phyloP scores from a whole-genome alignment of 225 moss, liverwort and hornwort species.

The Bryoerythrophyllum caledonicum region DNA sequence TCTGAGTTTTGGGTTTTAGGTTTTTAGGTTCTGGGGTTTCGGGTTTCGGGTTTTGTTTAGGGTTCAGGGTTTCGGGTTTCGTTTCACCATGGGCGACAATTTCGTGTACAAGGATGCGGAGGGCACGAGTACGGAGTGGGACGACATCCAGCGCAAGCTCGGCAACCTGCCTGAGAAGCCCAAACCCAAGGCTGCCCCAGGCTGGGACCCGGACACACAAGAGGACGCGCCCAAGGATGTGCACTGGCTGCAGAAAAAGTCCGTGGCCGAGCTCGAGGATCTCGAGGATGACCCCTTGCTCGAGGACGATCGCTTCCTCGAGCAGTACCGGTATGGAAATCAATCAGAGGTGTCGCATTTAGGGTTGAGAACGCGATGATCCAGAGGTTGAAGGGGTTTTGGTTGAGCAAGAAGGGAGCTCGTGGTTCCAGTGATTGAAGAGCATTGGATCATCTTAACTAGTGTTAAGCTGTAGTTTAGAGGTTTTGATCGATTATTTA shows the following conservation, averaged over 20 bases:
- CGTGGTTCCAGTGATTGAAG: not conserved
- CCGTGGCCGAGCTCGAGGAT: constrained; percentile 82
- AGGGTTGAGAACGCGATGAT: too few species aligned
- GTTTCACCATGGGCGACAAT: constrained; percentile 70
- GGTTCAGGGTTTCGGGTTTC: not conserved
- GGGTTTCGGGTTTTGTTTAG: too few species aligned
- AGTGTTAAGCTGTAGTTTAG: too few species aligned
- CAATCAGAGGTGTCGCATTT: too few species aligned
- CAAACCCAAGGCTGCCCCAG: constrained; percentile 57
- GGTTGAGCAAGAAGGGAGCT: not conserved
- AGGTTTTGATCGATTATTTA: too few species aligned
- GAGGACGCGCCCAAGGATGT: constrained; percentile 51
- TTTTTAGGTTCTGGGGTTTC: too few species aligned
- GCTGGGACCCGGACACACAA: constrained; percentile 69
- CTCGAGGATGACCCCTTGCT: constrained; percentile 79
- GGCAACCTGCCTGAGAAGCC: constrained; percentile 83
- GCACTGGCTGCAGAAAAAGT: constrained; percentile 73
- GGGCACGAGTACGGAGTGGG: constrained; percentile 96
- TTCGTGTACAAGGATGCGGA: constrained; percentile 97
- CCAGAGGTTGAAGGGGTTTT: too few species aligned
- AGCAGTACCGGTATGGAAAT: constrained; percentile 74
- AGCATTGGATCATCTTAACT: too few species aligned
- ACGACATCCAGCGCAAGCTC: constrained; percentile 89
- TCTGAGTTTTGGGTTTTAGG: too few species aligned
- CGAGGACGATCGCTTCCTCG: constrained; percentile 94